Conservation (phyloP, 1,284 basidiomycete genomes). For the Ganoderma leucocontextum region DNA sequence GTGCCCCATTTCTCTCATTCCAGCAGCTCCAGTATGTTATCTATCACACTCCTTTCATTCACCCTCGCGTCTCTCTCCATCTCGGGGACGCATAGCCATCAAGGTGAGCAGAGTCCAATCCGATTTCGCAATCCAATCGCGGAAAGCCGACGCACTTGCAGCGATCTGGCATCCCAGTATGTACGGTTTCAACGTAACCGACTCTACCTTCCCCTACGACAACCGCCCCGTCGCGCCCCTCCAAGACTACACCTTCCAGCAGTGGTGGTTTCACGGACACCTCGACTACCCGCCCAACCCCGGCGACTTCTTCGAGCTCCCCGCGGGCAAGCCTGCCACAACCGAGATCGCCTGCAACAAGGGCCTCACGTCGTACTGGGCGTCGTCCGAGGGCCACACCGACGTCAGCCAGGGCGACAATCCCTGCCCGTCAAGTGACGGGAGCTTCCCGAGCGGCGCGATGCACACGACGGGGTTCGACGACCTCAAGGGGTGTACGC, state of each 20-base stretch:
- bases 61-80: background rate
- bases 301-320: conserved; percentile 63
- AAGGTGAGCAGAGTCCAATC: background rate
- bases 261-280: conserved; percentile 79
- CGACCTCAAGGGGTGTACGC: conserved; percentile 69
- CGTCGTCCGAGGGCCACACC: conserved; percentile 54
- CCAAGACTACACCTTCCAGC: conserved; percentile 55
- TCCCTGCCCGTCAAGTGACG: conserved; percentile 54
- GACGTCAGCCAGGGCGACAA: conserved; percentile 56
- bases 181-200: conserved; percentile 64
- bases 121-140: background rate
- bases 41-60: conserved; percentile 15
- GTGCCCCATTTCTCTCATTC: background rate
- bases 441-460: conserved; percentile 40
- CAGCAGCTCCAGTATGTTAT: conserved; percentile 4
- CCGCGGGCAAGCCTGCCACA: conserved; percentile 57
- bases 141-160: conserved; percentile 16
- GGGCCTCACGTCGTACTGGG: conserved; percentile 60
- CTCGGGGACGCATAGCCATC: background rate
- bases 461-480: conserved; percentile 63
- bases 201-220: conserved; percentile 56
- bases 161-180: conserved; percentile 45
- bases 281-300: conserved; percentile 62
- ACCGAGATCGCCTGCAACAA: conserved; percentile 66
- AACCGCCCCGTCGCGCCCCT: conserved; percentile 65